phyloP scores from a whole-genome alignment of 108 stramenopile species.

The Mayamaea pseudoterrestris region DNA sequence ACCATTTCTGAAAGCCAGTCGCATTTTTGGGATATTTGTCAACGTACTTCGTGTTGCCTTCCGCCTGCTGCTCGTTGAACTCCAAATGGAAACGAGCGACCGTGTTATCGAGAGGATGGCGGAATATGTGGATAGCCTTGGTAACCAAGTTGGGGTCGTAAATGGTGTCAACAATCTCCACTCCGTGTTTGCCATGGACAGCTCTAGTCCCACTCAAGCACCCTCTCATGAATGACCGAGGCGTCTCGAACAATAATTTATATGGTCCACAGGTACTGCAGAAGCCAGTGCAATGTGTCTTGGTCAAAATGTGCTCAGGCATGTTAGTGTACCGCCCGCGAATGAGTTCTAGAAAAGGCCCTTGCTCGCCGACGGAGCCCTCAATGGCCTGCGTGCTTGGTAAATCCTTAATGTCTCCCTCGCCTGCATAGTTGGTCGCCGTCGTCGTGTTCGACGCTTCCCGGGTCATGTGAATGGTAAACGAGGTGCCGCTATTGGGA shows the following conservation, averaged over 20 bases:
- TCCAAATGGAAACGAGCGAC: slow-evolving; percentile 39
- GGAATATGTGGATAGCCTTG: slow-evolving; percentile 39
- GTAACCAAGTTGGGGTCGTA: slow-evolving; percentile 2
- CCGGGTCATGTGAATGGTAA: slow-evolving; percentile 7
- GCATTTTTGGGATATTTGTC: slow-evolving; percentile 18
- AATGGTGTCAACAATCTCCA: not conserved
- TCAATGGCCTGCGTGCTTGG: slow-evolving; percentile 18
- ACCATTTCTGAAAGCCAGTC: slow-evolving; percentile 29
- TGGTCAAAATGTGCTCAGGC: slow-evolving; percentile 29
- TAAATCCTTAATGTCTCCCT: slow-evolving; percentile 29
- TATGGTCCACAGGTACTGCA: not conserved
- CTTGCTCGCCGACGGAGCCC: slow-evolving; percentile 3
- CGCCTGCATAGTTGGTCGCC: slow-evolving; percentile 37
- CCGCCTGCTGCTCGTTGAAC: slow-evolving; percentile 9
- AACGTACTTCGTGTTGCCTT: slow-evolving; percentile 10
- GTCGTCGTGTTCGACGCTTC: slow-evolving; percentile 28
- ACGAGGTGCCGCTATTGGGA: slow-evolving; percentile 7
- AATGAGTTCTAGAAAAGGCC: slow-evolving; percentile 23
- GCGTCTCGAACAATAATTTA: not conserved
- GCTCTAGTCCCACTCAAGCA: not conserved
- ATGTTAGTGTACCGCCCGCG: slow-evolving; percentile 10
- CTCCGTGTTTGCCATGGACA: not conserved
- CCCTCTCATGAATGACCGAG: not conserved
- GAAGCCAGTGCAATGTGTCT: slow-evolving; percentile 40
- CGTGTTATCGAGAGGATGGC: slow-evolving; percentile 45